phyloP scores from a whole-genome alignment of 2,329 filamentous ascomycete species.

The Aspergillus flavus region DNA sequence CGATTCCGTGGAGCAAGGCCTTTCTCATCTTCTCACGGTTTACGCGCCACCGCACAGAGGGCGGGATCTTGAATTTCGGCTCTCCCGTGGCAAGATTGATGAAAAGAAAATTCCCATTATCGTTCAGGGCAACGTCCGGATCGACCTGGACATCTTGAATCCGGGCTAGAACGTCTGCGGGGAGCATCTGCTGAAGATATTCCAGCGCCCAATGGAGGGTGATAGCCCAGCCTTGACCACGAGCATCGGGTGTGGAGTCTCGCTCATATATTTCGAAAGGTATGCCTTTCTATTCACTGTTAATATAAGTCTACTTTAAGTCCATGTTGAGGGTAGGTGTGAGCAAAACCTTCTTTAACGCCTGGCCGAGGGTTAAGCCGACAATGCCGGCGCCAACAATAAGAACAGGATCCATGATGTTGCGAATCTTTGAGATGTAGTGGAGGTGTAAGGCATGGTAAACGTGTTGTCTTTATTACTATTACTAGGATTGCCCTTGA shows the following conservation, averaged over 20 bases:
- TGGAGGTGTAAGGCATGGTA: neutral
- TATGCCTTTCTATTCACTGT: slow-evolving; percentile 25
- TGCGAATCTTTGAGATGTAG: neutral
- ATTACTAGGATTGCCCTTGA: neutral
- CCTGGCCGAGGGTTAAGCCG: slow-evolving; percentile 29
- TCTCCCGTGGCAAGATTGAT: slow-evolving; percentile 32
- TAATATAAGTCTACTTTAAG: neutral
- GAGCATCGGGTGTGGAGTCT: slow-evolving; percentile 26
- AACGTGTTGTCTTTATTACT: neutral
- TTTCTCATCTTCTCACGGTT: slow-evolving; percentile 27
- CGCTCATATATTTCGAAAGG: slow-evolving; percentile 35
- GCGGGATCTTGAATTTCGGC: slow-evolving; percentile 33
- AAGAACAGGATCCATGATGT: slow-evolving; percentile 25
- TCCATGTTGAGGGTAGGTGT: neutral
- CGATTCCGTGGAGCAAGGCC: slow-evolving; percentile 24
- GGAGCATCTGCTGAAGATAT: slow-evolving; percentile 25
- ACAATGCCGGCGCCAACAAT: slow-evolving; percentile 32
- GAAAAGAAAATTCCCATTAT: slow-evolving; percentile 32
- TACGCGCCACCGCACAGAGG: slow-evolving; percentile 30
- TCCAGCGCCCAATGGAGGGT: slow-evolving; percentile 30
- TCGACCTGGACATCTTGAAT: slow-evolving; percentile 29
- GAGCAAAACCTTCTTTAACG: slow-evolving; percentile 20
- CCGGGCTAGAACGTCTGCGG: slow-evolving; percentile 15
- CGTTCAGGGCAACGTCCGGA: slow-evolving; percentile 23
- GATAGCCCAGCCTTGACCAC: slow-evolving; percentile 32